Conservation (phyloP, 2,329 filamentous ascomycete species). For the Magnaporthiopsis rhizophila region DNA sequence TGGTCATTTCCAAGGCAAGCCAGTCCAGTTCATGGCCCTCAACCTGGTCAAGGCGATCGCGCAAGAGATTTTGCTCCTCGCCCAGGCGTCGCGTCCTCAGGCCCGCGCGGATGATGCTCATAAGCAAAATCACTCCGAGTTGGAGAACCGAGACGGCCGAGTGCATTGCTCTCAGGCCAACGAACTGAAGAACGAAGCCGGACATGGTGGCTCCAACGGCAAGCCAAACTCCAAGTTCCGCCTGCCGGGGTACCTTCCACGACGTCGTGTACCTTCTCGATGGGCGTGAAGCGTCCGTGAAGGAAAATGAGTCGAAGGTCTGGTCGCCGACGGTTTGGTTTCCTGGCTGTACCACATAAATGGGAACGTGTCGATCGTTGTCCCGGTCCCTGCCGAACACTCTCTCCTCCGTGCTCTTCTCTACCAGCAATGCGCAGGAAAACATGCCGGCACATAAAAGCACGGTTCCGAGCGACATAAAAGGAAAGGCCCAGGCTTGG, state of each 20-base stretch:
- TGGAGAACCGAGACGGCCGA: background rate
- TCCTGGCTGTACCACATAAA: constrained; percentile 1
- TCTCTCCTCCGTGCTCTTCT: no score
- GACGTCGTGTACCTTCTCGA: no score
- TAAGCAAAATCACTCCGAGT: background rate
- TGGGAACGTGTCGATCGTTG: background rate
- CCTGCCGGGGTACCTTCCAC: no score
- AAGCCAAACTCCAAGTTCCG: background rate
- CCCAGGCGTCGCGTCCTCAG: background rate
- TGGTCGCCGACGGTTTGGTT: background rate
- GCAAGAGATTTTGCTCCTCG: background rate
- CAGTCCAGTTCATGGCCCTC: constrained; percentile 3
- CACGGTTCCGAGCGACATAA: background rate
- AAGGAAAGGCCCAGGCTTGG: background rate
- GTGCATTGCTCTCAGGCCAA: background rate
- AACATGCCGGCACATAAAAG: background rate
- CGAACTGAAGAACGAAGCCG: background rate
- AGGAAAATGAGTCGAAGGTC: background rate
- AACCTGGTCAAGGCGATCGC: background rate
- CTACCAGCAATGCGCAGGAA: background rate
- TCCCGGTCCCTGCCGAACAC: no score
- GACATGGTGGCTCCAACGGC: background rate
- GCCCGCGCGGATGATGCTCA: background rate
- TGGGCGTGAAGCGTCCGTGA: no score
- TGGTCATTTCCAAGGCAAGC: background rate